Evolutionary conservation across 1,139 yeast species (phyloP).

Genomic region (Taphrina populina): DNA sequence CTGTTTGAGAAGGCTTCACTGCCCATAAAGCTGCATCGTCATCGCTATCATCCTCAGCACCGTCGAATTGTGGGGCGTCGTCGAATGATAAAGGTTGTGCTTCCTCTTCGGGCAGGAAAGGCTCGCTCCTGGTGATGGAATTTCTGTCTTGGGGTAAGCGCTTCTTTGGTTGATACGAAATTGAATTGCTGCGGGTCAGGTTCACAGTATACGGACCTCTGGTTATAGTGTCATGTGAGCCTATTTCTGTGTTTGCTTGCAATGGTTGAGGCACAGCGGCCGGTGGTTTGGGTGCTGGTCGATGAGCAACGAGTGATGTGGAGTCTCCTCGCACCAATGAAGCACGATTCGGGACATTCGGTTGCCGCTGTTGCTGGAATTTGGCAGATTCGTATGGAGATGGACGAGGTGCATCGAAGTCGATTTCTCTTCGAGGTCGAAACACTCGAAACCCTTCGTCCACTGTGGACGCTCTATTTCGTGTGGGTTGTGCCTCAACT

Average conservation of each 20-base stretch:
- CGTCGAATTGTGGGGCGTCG: slow-evolving; percentile 56
- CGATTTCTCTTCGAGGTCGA: slow-evolving; percentile 55
- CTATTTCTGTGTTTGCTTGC: too few relatives aligned
- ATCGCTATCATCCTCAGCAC: slow-evolving; percentile 46
- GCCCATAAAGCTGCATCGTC: slow-evolving; percentile 65
- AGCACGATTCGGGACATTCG: too few relatives aligned
- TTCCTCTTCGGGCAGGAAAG: slow-evolving; percentile 58
- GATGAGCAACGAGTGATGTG: slow-evolving; percentile 18
- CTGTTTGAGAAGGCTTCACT: slow-evolving; percentile 47
- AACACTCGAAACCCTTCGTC: slow-evolving; percentile 21
- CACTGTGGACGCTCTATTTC: background rate
- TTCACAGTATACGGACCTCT: too few relatives aligned
- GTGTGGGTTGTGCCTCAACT: too few relatives aligned
- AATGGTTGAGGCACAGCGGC: too few relatives aligned
- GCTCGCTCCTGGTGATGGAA: background rate
- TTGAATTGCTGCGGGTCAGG: too few relatives aligned
- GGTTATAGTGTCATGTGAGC: too few relatives aligned
- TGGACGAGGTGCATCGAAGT: slow-evolving; percentile 74
- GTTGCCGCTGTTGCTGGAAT: too few relatives aligned
- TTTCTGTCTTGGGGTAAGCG: background rate
- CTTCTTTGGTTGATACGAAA: background rate
- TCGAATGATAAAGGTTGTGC: slow-evolving; percentile 68
- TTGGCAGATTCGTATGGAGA: slow-evolving; percentile 75
- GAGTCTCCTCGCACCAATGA: slow-evolving; percentile 2
- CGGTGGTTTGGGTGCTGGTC: slow-evolving; percentile 35